Evolutionary conservation across 345 rosid genomes (phyloP), one percentile per base, ranked within the genome.

Genomic region (Angophora floribunda): DNA sequence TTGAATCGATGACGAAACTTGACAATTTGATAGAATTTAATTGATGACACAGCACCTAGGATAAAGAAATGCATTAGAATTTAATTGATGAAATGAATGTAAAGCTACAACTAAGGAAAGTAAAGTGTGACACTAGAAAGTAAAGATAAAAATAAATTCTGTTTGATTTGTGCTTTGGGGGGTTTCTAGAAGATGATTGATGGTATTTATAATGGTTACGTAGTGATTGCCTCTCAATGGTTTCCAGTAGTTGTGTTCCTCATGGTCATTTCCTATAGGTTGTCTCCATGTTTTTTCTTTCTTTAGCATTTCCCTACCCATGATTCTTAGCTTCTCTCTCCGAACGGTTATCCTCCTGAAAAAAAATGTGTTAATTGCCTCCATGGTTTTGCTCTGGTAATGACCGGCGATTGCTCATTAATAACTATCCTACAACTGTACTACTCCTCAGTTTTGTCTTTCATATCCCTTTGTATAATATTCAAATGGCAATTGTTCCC

Each of bases 31-130:
- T 15, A 6, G 5, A 63, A 63, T 30, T 30, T 65, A 65, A 65
- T 65, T 1, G 0, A 30, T 6, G 16, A 65, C 0, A 19, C 7
- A 63, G 8, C 36, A 63, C 36, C 14, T 1, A 1, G 1, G 1
- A 7, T n/a, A 63, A 5, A 63, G 36, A 32, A 0, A 0, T 17
- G 13, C 9, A 7, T 5, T 0, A 6, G 36, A 63, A n/a, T n/a
- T 63, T n/a, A n/a, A n/a, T 63, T 0, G 4, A 63, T 13, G 9
- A 63, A 1, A 5, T 7, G 78, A 65, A 65, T 65, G 6, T 30
- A 55, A 65, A 32, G 16, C 8, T 14, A 65, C 10, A 15, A 30
- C 5, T 65, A 14, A 65, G 41, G 41, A 14, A 65, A 65, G 21
- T 65, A 52, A 52, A 52, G 57, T 1, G 2, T 7, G 7, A 19